Evolutionary conservation across 352 stramenopile genomes (phyloP).

Genomic region (Phytophthora megakarya): DNA sequence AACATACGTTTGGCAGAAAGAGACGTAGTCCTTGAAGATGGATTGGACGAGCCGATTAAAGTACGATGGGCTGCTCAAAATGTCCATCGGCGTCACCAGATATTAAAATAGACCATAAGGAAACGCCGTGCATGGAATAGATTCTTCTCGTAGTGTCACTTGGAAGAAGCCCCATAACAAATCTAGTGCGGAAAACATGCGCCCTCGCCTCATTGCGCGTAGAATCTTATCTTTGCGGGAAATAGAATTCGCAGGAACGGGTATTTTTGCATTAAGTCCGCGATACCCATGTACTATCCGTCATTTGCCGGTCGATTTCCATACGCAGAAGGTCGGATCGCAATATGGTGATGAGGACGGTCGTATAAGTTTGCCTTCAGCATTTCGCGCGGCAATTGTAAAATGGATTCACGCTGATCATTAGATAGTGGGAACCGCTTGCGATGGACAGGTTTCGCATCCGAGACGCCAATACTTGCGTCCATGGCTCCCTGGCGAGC

Average conservation of each 20-base stretch:
- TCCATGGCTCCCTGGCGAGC: background rate
- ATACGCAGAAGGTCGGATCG: background rate
- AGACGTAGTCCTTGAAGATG: background rate
- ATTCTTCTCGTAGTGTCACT: background rate
- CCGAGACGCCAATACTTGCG: background rate
- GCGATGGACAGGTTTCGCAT: background rate
- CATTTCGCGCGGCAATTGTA: background rate
- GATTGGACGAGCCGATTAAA: conserved; percentile 1
- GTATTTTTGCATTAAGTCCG: conserved; percentile 1
- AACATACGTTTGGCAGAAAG: conserved; percentile 12
- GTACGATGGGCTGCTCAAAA: conserved; percentile 1
- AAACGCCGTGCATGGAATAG: conserved; percentile 2
- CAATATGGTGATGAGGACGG: conserved; percentile 1
- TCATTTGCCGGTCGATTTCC: background rate
- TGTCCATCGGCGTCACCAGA: background rate
- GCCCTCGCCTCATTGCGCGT: background rate
- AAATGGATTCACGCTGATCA: background rate
- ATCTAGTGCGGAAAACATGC: no score
- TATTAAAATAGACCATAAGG: conserved; percentile 1
- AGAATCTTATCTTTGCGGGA: conserved; percentile 1
- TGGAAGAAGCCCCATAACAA: conserved; percentile 2
- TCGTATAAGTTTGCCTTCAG: background rate
- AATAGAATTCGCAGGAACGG: background rate
- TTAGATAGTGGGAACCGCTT: background rate
- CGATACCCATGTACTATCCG: conserved; percentile 1